Base-by-base conservation (phyloP, 176 grass and related monocot genomes). In the Triticum turgidum region DNA sequence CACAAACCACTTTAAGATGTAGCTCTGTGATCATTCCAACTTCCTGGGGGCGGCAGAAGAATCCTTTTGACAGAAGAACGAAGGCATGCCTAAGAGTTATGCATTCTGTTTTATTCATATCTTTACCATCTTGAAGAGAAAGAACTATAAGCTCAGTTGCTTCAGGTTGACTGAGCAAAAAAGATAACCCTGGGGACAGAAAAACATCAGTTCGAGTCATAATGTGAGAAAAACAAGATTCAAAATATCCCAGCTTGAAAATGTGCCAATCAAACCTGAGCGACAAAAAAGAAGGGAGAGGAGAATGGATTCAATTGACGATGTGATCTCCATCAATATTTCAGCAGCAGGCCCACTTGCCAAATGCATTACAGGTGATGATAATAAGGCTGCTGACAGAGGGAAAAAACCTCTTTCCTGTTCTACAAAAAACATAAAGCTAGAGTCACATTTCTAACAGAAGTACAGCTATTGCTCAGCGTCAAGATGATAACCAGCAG, bases 1-100 rank as follows among this genome's bases (percentile, higher is more conserved):
- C 80, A 95, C 96, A 85, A 80, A 98, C 96, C 93, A 95, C 96
- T 95, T 90, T 93, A 86, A 95, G 85, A 90, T 98, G 91, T 74
- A 98, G 89, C 70, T 98, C 96, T 61, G 84, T 89, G 62, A 98
- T 92, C 74, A 92, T 87, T 45, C 85, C 96, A 91, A 98, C 84
- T 93, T 98, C 96, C 62, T 95, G 93, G 34, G 96, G 93, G 67
- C 87, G 90, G 45, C 96, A 95, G 75, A 98, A 94, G 70, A 98
- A 98, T 80, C 93, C 96, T 81, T 92, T 98, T 65, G 90, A 92
- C 72, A 98, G 66, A 83, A 95, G 90, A 91, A 91, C 76, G 82
- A 77, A 84, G 65, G 93, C 96, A 87, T 98, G 93, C 72, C 96
- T 94, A 42, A 98, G 91, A 82, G 93, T 94, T 65, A 92, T 94